Conservation (phyloP, 441 rosid genomes). For the Populus hybrid region DNA sequence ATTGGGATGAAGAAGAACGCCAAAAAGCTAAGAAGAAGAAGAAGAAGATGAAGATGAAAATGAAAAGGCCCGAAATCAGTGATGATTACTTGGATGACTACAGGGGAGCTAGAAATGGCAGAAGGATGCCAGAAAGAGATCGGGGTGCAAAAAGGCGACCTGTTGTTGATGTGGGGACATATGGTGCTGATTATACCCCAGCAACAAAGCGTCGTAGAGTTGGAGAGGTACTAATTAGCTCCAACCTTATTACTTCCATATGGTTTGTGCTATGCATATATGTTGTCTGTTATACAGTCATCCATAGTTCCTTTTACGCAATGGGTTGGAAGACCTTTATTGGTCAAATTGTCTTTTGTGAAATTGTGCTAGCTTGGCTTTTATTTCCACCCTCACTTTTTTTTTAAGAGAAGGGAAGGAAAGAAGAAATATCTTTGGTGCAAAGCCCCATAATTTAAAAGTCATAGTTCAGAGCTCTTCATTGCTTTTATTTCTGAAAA, state of each 20-base stretch:
- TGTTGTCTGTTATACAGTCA: neutral
- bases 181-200: constrained; percentile 53
- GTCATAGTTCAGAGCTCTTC: neutral
- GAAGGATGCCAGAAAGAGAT: constrained; percentile 67
- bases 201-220: constrained; percentile 89
- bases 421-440: neutral
- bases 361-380: neutral
- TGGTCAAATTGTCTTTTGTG: neutral
- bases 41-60: constrained; percentile 84
- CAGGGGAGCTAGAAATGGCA: constrained; percentile 57
- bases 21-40: constrained; percentile 90
- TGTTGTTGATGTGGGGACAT: constrained; percentile 45
- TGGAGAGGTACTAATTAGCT: constrained; percentile 66
- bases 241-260: neutral
- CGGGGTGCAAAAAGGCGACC: constrained; percentile 60
- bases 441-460: neutral
- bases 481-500: neutral
- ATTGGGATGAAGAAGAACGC: constrained; percentile 82
- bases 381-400: neutral
- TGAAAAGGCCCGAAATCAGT: constrained; percentile 50
- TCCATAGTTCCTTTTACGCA: neutral
- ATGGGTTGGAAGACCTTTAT: neutral
- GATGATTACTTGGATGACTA: constrained; percentile 80
- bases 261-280: too few relatives aligned
- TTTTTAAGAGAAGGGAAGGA: neutral